Evolutionary conservation across 306 rosid species (phyloP).

Genomic region (Geum urbanum): DNA sequence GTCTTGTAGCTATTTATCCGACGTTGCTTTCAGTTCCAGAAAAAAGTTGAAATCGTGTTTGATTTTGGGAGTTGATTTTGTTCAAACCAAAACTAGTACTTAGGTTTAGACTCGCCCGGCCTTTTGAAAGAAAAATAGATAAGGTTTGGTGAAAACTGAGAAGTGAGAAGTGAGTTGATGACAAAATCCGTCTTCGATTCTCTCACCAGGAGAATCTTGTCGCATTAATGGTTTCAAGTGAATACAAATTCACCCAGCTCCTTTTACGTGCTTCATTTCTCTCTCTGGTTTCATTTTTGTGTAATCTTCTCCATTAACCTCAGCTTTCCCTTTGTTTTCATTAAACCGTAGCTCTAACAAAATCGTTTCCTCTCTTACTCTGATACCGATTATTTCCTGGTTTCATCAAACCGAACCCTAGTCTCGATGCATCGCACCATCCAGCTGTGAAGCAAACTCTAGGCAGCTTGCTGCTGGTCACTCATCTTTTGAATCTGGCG

Average conservation of each 20-base stretch:
- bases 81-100: neutral
- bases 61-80: no score
- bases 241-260: neutral
- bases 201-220: neutral
- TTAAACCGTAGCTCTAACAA: neutral
- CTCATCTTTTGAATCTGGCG: neutral
- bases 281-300: neutral
- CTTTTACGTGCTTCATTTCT: neutral
- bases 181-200: neutral
- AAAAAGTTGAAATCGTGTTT: no score
- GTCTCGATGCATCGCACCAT: neutral
- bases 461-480: neutral
- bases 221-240: neutral
- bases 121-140: neutral
- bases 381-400: no score
- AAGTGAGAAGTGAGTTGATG: no score
- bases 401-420: no score
- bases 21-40: neutral
- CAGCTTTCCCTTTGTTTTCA: slow-evolving; percentile 2
- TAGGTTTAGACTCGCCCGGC: neutral
- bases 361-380: no score
- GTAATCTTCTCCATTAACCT: neutral
- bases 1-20: neutral
- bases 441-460: neutral
- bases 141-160: neutral